Base-by-base conservation (phyloP, 352 stramenopile species). In the Globisporangium viniferum region DNA sequence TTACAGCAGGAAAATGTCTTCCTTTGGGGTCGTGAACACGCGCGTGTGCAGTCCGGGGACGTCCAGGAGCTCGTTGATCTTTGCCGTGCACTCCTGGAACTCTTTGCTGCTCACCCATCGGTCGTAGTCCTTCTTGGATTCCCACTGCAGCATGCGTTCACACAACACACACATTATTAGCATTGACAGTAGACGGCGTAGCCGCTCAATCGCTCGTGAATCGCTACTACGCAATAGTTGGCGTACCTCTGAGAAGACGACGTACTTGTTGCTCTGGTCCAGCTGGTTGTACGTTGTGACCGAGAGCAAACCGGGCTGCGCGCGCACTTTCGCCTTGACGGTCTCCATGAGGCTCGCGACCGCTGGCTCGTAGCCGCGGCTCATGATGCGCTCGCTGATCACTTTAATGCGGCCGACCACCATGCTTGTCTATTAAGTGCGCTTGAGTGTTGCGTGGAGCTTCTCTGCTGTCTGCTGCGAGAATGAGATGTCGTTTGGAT, bases 371-470 rank as follows among this genome's bases (percentile, higher is more conserved):
- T 91, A 94, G 61, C 88, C 88, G 62, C 86, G 88, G 69, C 81
- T 91, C 88, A 96, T 96, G 67, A 96, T 87, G 73, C 88, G 85
- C 79, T 96, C 88, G 35, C 84, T 92, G 59, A 96, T 84, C 59
- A 96, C 88, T 63, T 76, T 81, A 56, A 92, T 70, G 27, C 79
- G 82, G 35, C 77, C 75, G 56, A 59, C 80, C 73, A 88, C 83
- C 27, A 49, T 49, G 41, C 15, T 0, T 77, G 49, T 35, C 31
- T 44, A 14, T 8, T 49, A 12, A 46, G 18, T 72, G 14, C 53
- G 27, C 22, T 18, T 60, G 49, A 24, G 4, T 46, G 12, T 14
- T 18, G 39, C 36, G 36, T 18, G 36, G 36, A 44, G 36, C 36
- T 44, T 46, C 12, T 12, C 20, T 12, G 39, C 39, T 46, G 39